Percentiles rank a stretch among this genome's conserved stretches.
Evolutionary conservation across 2,329 filamentous ascomycete genomes (phyloP).

Genomic region (Pseudogymnoascus sp.): DNA sequence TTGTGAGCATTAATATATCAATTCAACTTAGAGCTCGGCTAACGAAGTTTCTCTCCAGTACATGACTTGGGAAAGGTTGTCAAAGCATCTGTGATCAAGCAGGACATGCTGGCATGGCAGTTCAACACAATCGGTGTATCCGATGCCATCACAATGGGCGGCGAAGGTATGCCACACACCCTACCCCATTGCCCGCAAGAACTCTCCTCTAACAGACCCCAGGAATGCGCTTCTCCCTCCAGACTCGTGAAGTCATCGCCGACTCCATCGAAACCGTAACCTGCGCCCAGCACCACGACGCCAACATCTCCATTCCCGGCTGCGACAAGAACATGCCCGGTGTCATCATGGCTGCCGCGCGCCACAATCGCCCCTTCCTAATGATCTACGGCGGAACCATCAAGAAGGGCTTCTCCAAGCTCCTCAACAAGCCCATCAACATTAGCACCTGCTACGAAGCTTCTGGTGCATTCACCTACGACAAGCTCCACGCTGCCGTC

Average conservation of each 20-base stretch:
- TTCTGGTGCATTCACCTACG: conserved; percentile 72
- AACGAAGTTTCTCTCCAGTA: conserved; percentile 38
- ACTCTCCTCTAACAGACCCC: conserved; percentile 16
- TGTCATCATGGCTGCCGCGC: conserved; percentile 78
- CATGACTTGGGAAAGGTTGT: conserved; percentile 81
- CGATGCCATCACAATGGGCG: conserved; percentile 92
- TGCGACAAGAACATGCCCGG: conserved; percentile 99
- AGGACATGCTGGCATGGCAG: conserved; percentile 88
- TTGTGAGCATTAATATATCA: conserved; percentile 28
- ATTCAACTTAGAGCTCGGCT: background rate
- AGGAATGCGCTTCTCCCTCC: conserved; percentile 92
- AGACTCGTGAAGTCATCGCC: conserved; percentile 84
- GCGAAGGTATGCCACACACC: conserved; percentile 53
- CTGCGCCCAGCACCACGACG: conserved; percentile 84
- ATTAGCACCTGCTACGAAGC: conserved; percentile 86
- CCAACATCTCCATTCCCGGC: conserved; percentile 84
- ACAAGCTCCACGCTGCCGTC: conserved; percentile 62
- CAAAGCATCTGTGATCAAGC: conserved; percentile 69
- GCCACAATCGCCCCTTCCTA: conserved; percentile 83
- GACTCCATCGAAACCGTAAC: conserved; percentile 92
- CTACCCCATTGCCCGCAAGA: background rate
- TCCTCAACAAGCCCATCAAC: conserved; percentile 73
- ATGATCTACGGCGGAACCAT: conserved; percentile 97
- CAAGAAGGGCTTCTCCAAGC: conserved; percentile 70
- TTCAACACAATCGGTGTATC: conserved; percentile 86